These are phyloP conservation scores for Brassica cretica DNA, from an alignment of 345 rosid genomes.

Conservation along the genomic window DNA sequence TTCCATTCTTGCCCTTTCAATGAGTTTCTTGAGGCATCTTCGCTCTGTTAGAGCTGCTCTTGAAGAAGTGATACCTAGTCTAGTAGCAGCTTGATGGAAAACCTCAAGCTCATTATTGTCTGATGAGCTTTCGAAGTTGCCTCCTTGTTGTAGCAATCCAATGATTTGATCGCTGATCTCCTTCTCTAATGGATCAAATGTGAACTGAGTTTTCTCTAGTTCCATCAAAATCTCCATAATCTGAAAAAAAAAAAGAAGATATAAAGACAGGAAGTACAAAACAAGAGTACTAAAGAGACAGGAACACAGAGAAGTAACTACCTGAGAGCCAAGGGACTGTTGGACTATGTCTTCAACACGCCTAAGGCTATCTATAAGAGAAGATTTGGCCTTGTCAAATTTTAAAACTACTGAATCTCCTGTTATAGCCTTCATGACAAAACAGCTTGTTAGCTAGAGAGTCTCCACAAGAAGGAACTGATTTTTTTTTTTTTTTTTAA, in stretches of 20 bases:
- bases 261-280: slow-evolving; percentile 11
- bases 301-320: slow-evolving; percentile 35
- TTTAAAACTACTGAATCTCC: slow-evolving; percentile 87
- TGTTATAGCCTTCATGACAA: slow-evolving; percentile 75
- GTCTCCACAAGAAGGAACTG: neutral
- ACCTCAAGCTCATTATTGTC: slow-evolving; percentile 81
- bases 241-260: slow-evolving; percentile 46
- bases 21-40: slow-evolving; percentile 89
- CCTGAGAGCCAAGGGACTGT: slow-evolving; percentile 82
- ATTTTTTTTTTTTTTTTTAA: neutral
- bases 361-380: slow-evolving; percentile 79
- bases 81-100: slow-evolving; percentile 83
- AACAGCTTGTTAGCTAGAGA: slow-evolving; percentile 12
- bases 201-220: slow-evolving; percentile 59
- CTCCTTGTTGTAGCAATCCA: slow-evolving; percentile 80
- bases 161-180: slow-evolving; percentile 88
- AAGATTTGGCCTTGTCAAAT: slow-evolving; percentile 74
- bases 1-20: slow-evolving; percentile 87
- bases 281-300: slow-evolving; percentile 14
- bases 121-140: slow-evolving; percentile 60
- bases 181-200: slow-evolving; percentile 71
- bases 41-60: slow-evolving; percentile 89
- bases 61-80: slow-evolving; percentile 83
- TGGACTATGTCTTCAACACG: slow-evolving; percentile 90
- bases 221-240: slow-evolving; percentile 73